Base-by-base conservation (phyloP, 257 asterid genomes). In the Cynanchum wilfordii region DNA sequence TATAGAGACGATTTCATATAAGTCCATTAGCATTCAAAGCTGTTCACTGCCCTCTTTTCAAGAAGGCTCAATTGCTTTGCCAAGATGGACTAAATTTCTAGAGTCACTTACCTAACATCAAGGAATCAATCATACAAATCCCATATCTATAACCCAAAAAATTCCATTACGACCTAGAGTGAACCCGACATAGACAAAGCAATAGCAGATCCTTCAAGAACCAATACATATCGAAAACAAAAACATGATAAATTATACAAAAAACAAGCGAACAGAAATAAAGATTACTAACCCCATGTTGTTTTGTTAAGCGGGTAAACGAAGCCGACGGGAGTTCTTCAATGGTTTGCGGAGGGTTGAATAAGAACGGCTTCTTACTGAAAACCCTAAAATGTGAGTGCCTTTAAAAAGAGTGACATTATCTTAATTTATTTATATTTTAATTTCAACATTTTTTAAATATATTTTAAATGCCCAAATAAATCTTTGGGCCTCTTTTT, bases 11-110 rank as follows among this genome's bases (percentile, higher is more conserved):
- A 24, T 79, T 84, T 47, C 45, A 75, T 83, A 3, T 80, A 19
- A 84, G 86, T 82, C 89, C 87, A 87, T 80, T 84, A 80, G 87
- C 90, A 87, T 85, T 86, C 90, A 87, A 85, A 87, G 73, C 89
- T 77, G 81, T 78, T 77, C 86, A 87, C 71, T 15, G 77, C 80
- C 75, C 68, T 10, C 40, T 22, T 71, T 57, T 3, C 17, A 1
- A 64, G 33, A 73, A 40, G 66, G 77, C 82, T 79, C 79, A 42
- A 72, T 83, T 59, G 83, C 79, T 84, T 84, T 80, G 87, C 87
- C 89, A 85, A 87, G 93, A 87, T 84, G 90, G 89, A 87, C 89
- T 74, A 33, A 1, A 33, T 40, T 19, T 25, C 36, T 49, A 33
- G 17, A 9, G 11, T 5, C 30, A 50, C 58, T 44, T 7, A n/a